Evolutionary conservation across 768 basidiomycete genomes (phyloP).

Genomic region (Suillus bovinus): DNA sequence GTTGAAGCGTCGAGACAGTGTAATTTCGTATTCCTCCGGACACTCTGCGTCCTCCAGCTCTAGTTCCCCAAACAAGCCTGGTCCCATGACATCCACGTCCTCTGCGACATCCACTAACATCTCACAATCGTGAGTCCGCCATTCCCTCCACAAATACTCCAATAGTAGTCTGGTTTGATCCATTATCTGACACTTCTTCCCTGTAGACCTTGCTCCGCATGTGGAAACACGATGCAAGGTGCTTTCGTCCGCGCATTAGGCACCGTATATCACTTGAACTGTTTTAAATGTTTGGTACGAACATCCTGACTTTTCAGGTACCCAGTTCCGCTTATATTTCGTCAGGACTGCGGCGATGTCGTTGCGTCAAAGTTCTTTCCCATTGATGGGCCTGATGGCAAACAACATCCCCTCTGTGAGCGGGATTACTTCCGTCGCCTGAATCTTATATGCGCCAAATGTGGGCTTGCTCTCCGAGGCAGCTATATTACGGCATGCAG

Average conservation of each 20-base stretch:
- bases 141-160: constrained; percentile 9
- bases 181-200: constrained; percentile 10
- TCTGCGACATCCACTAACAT: constrained; percentile 53
- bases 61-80: constrained; percentile 37
- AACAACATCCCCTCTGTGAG: constrained; percentile 95
- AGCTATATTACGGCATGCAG: constrained; percentile 99
- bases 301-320: constrained; percentile 6
- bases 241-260: constrained; percentile 95
- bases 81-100: constrained; percentile 53
- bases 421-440: constrained; percentile 96
- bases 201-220: constrained; percentile 69
- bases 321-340: constrained; percentile 13
- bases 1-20: constrained; percentile 46
- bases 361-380: constrained; percentile 99
- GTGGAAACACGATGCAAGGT: constrained; percentile 84
- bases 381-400: constrained; percentile 87
- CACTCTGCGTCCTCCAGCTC: constrained; percentile 55
- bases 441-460: constrained; percentile 95
- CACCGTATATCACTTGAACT: constrained; percentile 94
- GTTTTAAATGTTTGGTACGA: constrained; percentile 96
- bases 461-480: constrained; percentile 89
- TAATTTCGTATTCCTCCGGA: constrained; percentile 52
- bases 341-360: constrained; percentile 91
- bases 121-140: constrained; percentile 55
- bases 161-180: constrained; percentile 11